Base-by-base conservation (phyloP, 192 early-diverging fungal genomes). In the Phycomyces nitens region DNA sequence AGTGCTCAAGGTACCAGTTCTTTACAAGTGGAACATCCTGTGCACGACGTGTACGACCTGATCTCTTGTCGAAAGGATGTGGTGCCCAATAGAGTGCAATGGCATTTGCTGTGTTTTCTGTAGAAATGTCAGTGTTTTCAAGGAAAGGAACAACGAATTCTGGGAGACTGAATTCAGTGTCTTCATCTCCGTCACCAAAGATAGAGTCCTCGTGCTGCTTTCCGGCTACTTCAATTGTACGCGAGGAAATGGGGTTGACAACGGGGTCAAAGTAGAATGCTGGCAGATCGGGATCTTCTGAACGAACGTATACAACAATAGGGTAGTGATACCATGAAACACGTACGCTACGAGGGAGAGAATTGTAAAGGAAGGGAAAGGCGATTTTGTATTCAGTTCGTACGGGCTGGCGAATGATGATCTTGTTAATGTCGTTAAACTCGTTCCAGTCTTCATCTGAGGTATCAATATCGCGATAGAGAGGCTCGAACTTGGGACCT, bases 391-490 rank as follows among this genome's bases (percentile, higher is more conserved):
- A 98, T 80, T 99, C 97, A 44, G 97, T 96, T 53, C 97, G 89
- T 60, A 99, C 91, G 21, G 95, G 95, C 71, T 99, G 95, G 49
- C 97, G 90, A 59, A 99, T 97, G 61, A 99, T 99, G 65, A 99
- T 94, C 79, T 99, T 99, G 89, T 95, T 94, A 82, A 99, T 98
- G 71, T 99, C 97, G 80, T 99, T 99, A 78, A 99, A 99, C 74
- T 99, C 97, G 77, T 98, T 99, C 97, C 97, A 99, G 81, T 99
- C 97, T 73, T 99, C 95, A 75, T 99, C 97, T 0, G 87, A 90
- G 1, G 94, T 86, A 69, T 99, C 94, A 66, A 94, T 85, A 76
- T 99, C 97, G n/a, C 92, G 87, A 76, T 91, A 92, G 38, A 99
- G 80, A 8, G 97, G 95, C 78, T 99, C 97, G 40, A 99, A 99